Evolutionary conservation across 2,329 filamentous ascomycete species (phyloP), one percentile per base, ranked within the genome.

Genomic region (Trichoderma cornu-damae): DNA sequence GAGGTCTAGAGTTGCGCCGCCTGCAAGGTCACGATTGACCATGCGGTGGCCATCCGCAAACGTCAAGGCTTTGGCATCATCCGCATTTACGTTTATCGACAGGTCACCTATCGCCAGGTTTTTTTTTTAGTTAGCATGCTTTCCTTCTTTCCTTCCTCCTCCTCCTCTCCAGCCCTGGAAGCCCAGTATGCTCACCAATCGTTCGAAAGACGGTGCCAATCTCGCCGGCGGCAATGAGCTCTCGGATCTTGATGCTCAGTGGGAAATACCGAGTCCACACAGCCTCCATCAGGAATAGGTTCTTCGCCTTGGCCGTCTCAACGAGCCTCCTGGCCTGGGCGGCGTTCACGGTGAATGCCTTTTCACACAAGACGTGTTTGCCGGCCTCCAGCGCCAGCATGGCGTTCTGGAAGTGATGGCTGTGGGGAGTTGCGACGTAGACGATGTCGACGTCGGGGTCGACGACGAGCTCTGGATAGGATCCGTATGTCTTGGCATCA

Each of bases 211-310:
- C 82, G 16, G 77, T 76, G 3, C 85, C 85, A 63, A 84, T 80
- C 62, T 75, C 74, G 26, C 80, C 81, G 1, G 74, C 73, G 57
- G 73, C 65, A 50, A 84, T 77, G 58, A 91, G 73, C 66, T 92
- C 83, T 51, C 88, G 78, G 35, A 91, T 77, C 69, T 89, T 84
- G 69, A 90, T 82, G 66, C 88, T 92, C 11, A 96, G 75, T 2
- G 91, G 91, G 75, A 96, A 94, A 75, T 87, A 94, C 59, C 91
- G 80, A 34, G 90, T 95, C 91, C 90, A 96, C 18, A 95, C 89
- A 42, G 89, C 89, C 73, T 93, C 89, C 88, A 92, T 91, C 60
- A 93, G 74, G 78, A 88, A 87, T 64, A 90, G 69, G 60, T 83
- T 81, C 78, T 90, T 93, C 67, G 83, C 79, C 69, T 77, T 82